Percentiles rank a stretch among this genome's conserved stretches.
Conservation (phyloP, 2,329 filamentous ascomycete genomes). For the Dendryphion nanum region DNA sequence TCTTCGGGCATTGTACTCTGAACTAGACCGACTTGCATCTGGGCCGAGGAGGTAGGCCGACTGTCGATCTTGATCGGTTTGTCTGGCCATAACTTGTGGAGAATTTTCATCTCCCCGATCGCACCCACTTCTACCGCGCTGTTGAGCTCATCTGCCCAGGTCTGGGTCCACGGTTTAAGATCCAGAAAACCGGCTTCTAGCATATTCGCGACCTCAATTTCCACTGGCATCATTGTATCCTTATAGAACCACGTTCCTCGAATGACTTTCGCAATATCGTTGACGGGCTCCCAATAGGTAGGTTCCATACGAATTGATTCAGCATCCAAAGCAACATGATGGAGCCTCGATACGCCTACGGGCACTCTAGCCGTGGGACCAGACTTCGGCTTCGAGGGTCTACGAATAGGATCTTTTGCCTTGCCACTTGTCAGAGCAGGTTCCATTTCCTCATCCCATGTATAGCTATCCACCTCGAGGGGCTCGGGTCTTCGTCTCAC, state of each 20-base stretch:
- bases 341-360: conserved; percentile 85
- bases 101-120: conserved; percentile 85
- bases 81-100: conserved; percentile 77
- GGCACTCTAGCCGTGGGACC: conserved; percentile 62
- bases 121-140: conserved; percentile 90
- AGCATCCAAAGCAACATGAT: conserved; percentile 78
- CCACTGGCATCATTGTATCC: conserved; percentile 89
- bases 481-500: conserved; percentile 34
- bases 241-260: conserved; percentile 97
- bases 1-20: conserved; percentile 34
- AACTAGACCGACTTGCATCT: conserved; percentile 26
- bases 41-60: conserved; percentile 41
- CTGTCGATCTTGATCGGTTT: conserved; percentile 55
- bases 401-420: conserved; percentile 25
- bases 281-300: conserved; percentile 95
- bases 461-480: conserved; percentile 47
- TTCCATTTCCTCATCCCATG: conserved; percentile 47
- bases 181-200: conserved; percentile 89
- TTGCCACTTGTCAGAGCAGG: conserved; percentile 29
- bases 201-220: conserved; percentile 82
- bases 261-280: conserved; percentile 79
- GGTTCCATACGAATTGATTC: conserved; percentile 73
- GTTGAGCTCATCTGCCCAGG: conserved; percentile 86
- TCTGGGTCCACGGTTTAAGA: conserved; percentile 83
- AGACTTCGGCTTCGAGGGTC: conserved; percentile 19